Conservation (phyloP, 306 rosid species). For the Glycyrrhiza uralensis region DNA sequence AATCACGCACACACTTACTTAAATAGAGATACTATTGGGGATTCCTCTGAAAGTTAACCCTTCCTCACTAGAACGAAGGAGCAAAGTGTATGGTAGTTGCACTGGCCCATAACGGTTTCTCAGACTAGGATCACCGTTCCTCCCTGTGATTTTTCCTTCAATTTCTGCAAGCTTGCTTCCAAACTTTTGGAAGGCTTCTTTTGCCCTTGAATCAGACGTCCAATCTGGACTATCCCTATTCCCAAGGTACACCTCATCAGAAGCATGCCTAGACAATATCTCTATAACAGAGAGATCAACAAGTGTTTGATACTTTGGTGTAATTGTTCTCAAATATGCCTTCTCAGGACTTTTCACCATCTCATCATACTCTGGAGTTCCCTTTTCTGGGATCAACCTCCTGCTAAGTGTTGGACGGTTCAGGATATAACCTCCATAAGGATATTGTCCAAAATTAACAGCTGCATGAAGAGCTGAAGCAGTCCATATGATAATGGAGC, state of each 20-base stretch:
- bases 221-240: conserved; percentile 33
- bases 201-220: conserved; percentile 13
- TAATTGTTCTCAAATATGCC: conserved; percentile 46
- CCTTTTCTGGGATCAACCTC: conserved; percentile 44
- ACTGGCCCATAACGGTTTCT: conserved; percentile 57
- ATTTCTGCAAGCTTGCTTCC: conserved; percentile 1
- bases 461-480: conserved; percentile 19
- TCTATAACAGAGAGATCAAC: conserved; percentile 40
- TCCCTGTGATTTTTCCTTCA: conserved; percentile 20
- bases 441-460: conserved; percentile 27
- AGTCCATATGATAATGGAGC: background rate
- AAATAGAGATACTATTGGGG: conserved; percentile 69
- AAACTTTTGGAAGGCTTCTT: conserved; percentile 18
- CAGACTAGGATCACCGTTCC: conserved; percentile 36
- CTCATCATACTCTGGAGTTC: conserved; percentile 48
- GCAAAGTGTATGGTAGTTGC: conserved; percentile 57
- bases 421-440: conserved; percentile 31
- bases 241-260: conserved; percentile 41
- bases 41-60: conserved; percentile 67
- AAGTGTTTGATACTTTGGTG: conserved; percentile 39
- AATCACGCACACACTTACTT: background rate
- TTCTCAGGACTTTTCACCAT: conserved; percentile 30
- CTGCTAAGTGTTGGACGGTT: conserved; percentile 59
- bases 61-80: conserved; percentile 46
- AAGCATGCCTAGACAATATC: conserved; percentile 36